These are phyloP conservation scores for Diaporthe sp. DNA, from an alignment of 2,329 filamentous ascomycete genomes.

Conservation along the genomic window DNA sequence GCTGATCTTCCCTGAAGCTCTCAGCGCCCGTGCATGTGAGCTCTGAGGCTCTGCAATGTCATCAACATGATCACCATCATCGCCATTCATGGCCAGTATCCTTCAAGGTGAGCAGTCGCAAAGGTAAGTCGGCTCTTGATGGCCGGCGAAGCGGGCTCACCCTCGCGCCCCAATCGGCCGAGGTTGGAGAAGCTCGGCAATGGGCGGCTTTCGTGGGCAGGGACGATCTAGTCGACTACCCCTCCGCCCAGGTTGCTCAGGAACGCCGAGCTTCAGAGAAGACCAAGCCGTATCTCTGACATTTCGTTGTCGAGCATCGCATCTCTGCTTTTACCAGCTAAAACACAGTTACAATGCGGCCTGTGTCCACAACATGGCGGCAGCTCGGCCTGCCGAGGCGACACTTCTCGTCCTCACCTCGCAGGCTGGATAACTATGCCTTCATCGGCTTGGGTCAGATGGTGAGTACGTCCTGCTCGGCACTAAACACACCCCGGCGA, in stretches of 20 bases:
- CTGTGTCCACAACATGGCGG: conserved; percentile 45
- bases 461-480: conserved; percentile 55
- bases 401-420: conserved; percentile 64
- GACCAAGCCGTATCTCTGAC: not conserved
- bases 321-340: not conserved
- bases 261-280: not conserved
- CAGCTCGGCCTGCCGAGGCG: conserved; percentile 56
- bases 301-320: not conserved
- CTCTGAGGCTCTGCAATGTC: not conserved
- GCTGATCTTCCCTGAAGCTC: not conserved
- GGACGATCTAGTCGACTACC: conserved; percentile 35
- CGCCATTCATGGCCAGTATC: not conserved
- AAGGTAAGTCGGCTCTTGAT: conserved; percentile 6
- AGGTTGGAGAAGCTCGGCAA: conserved; percentile 51
- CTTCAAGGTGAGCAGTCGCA: not conserved
- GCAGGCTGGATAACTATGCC: conserved; percentile 66
- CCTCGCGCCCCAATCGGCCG: conserved; percentile 32
- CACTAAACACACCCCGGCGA: not conserved
- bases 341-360: conserved; percentile 45
- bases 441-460: conserved; percentile 74
- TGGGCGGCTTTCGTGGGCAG: conserved; percentile 51
- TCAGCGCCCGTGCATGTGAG: not conserved
- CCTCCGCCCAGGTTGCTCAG: conserved; percentile 28
- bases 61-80: not conserved
- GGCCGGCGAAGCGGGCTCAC: not conserved